Conservation (phyloP, 768 basidiomycete species). For the Artomyces pyxidatus region DNA sequence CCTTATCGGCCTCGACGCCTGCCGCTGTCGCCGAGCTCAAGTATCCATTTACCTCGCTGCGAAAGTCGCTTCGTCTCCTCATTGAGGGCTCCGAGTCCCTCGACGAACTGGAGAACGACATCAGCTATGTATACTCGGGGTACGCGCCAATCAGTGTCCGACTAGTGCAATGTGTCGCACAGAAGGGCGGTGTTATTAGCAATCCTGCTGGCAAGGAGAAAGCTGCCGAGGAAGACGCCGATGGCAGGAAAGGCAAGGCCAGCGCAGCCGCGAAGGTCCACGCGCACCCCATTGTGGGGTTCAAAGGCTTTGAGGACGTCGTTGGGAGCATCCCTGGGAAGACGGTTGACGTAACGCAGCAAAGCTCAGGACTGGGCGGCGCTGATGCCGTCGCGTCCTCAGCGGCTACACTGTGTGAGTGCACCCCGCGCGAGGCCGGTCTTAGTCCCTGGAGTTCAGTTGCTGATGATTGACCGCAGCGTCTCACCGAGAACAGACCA, state of each 20-base stretch:
- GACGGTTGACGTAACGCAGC: conserved; percentile 70
- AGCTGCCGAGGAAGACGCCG: conserved; percentile 29
- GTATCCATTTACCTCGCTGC: conserved; percentile 62
- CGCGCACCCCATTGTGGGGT: conserved; percentile 90
- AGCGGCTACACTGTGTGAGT: conserved; percentile 28
- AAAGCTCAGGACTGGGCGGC: conserved; percentile 24
- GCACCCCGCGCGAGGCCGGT: background rate
- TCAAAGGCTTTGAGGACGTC: conserved; percentile 96
- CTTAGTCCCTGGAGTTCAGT: background rate
- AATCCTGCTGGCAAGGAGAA: conserved; percentile 62
- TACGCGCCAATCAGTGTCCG: conserved; percentile 92
- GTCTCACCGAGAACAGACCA: conserved; percentile 42
- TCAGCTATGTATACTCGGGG: conserved; percentile 93
- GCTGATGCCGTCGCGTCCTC: conserved; percentile 20
- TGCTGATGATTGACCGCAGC: no score
- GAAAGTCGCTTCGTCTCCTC: conserved; percentile 84
- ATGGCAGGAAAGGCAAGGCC: conserved; percentile 30
- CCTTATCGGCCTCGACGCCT: conserved; percentile 45
- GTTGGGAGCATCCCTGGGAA: conserved; percentile 75
- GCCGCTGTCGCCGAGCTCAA: conserved; percentile 37
- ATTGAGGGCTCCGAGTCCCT: conserved; percentile 81
- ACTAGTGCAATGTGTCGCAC: conserved; percentile 86
- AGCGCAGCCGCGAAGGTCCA: conserved; percentile 46
- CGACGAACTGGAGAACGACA: conserved; percentile 86
- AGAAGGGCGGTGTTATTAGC: conserved; percentile 84